phyloP scores from a whole-genome alignment of 129 eudicot genomes.

The Tagetes erecta region DNA sequence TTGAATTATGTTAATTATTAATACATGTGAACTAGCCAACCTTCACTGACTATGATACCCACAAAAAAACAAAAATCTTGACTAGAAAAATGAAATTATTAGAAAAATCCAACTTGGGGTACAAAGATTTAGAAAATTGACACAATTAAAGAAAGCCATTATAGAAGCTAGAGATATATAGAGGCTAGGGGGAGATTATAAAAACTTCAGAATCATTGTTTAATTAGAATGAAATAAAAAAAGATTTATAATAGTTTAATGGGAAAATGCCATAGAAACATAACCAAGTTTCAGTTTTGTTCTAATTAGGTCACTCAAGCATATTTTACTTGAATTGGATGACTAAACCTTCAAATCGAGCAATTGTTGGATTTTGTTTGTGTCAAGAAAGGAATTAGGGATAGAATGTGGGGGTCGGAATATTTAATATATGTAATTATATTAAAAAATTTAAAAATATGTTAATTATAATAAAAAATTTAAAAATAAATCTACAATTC shows the following conservation, averaged over 20 bases:
- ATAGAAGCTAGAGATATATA: slow-evolving; percentile 34
- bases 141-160: slow-evolving; percentile 27
- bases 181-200: slow-evolving; percentile 30
- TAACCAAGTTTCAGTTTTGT: no score
- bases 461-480: no score
- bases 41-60: slow-evolving; percentile 48
- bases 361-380: no score
- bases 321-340: no score
- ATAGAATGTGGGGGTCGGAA: no score
- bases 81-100: slow-evolving; percentile 25
- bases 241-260: background rate
- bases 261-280: no score
- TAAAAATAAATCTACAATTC: no score
- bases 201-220: slow-evolving; percentile 34
- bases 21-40: slow-evolving; percentile 43
- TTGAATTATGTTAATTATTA: slow-evolving; percentile 1
- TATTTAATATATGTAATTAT: no score
- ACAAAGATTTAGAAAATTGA: slow-evolving; percentile 42
- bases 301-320: no score
- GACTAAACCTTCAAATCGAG: no score
- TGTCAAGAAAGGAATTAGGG: no score
- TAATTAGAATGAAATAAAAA: slow-evolving; percentile 30
- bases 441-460: no score
- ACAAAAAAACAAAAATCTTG: slow-evolving; percentile 27
- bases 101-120: slow-evolving; percentile 38